Evolutionary conservation across 176 grass and related monocot genomes (phyloP).

Genomic region (Musa schizocarpa): DNA sequence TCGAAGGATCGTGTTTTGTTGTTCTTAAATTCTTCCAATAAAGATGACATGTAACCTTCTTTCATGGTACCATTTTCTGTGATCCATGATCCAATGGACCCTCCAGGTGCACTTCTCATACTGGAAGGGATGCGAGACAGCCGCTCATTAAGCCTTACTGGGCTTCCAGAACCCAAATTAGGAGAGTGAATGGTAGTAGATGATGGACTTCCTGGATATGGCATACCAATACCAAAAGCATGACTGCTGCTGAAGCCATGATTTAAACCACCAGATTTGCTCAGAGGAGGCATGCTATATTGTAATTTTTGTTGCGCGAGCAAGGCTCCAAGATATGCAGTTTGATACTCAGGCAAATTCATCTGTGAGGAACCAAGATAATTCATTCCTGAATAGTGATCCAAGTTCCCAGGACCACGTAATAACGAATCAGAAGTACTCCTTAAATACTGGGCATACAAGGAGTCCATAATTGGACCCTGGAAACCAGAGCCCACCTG

Average conservation of each 20-base stretch:
- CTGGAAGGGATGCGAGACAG: constrained; percentile 33
- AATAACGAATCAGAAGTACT: constrained; percentile 45
- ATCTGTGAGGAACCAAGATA: constrained; percentile 51
- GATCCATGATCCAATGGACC: constrained; percentile 48
- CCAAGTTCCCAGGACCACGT: constrained; percentile 42
- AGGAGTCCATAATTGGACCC: constrained; percentile 32
- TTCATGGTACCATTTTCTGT: constrained; percentile 46
- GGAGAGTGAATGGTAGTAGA: constrained; percentile 41
- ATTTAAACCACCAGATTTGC: constrained; percentile 57
- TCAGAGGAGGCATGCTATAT: constrained; percentile 49
- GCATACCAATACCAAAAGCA: constrained; percentile 55
- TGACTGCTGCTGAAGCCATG: constrained; percentile 49
- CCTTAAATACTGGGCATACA: constrained; percentile 54
- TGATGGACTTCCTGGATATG: constrained; percentile 46
- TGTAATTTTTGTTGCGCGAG: constrained; percentile 77
- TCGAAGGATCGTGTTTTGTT: constrained; percentile 88
- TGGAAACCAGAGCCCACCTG: constrained; percentile 46
- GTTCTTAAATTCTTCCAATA: constrained; percentile 97
- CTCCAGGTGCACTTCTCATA: constrained; percentile 29
- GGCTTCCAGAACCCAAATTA: constrained; percentile 32
- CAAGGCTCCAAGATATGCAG: constrained; percentile 60
- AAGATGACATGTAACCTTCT: constrained; percentile 56
- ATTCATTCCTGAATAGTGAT: constrained; percentile 46
- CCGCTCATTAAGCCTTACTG: constrained; percentile 61
- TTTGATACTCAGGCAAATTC: constrained; percentile 65